A percentile compares a stretch with the other conserved stretches of the same genome.
phyloP scores from a whole-genome alignment of 805 yeast genomes.

The Dipodascus albidus region DNA sequence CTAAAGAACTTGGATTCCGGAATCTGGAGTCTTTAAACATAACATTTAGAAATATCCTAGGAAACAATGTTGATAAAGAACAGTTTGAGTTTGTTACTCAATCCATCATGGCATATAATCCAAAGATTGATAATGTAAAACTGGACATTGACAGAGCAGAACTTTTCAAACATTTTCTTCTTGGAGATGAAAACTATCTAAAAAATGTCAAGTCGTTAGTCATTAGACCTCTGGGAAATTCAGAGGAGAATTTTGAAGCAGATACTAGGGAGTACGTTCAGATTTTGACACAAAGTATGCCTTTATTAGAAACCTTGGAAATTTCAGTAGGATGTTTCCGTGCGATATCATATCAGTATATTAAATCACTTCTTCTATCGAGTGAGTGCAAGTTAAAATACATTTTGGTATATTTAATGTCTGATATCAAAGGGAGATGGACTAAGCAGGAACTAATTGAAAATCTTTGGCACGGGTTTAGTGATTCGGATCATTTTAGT shows the following conservation, averaged over 20 bases:
- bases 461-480: background rate
- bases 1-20: background rate
- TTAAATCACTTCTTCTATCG: background rate
- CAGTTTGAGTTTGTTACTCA: background rate
- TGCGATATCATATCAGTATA: background rate
- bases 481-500: background rate
- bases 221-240: background rate
- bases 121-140: background rate
- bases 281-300: background rate
- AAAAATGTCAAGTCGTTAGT: background rate
- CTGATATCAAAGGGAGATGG: background rate
- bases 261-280: background rate
- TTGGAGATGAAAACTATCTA: background rate
- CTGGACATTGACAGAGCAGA: background rate
- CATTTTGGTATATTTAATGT: background rate
- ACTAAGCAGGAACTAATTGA: background rate
- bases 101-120: background rate
- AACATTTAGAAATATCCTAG: background rate
- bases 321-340: background rate
- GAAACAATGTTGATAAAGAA: background rate
- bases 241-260: background rate
- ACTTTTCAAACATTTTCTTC: background rate
- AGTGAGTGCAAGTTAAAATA: background rate
- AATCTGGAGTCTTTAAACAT: background rate
- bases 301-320: background rate